Evolutionary conservation across 768 basidiomycete species (phyloP), one percentile per base, ranked within the genome.

Genomic region (Postia placenta): DNA sequence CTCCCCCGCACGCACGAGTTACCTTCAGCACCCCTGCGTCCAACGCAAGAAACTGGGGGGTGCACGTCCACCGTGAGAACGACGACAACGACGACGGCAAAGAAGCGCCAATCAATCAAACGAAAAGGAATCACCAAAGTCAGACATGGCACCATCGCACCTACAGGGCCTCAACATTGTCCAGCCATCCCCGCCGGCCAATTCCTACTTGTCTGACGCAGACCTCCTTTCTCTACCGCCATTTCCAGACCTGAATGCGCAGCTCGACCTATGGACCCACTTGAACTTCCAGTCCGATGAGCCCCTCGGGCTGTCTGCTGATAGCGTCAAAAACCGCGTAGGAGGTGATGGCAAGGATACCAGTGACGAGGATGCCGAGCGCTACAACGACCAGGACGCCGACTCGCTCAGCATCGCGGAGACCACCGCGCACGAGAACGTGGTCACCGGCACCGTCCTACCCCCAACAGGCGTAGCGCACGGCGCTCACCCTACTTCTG

Each of bases 201-300:
- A 63, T 0, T 52, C 63, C 0, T 66, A 64, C 15, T 47, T 62
- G 36, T 55, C 60, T 6, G 66, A 72, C 52, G 77, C 80, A 61
- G 82, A 87, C 51, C 72, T 87, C 22, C 75, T 88, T 52, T 67
- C 78, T 0, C 71, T 79, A 0, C 77, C 79, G 22, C 70, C 82
- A 0, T 87, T 80, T 61, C 83, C 85, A 11, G 89, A 92, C 67
- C 73, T 91, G 47, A 73, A 74, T 17, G 82, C 87, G 0, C 87
- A 87, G 63, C 81, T 89, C 46, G 83, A 85, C 64, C 72, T 92
- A 47, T 92, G 91, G 91, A 85, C 87, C 12, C 83, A 87, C 65
- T 73, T 92, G 48, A 67, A 81, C 6, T 92, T 92, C 61, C 81
- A 89, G 51, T 80, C 79, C 0, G 87, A 89, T 59, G 89, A 90